Percentiles rank a stretch among this genome's conserved stretches.
These are phyloP conservation scores for Cladophialophora exuberans DNA, from an alignment of 2,329 filamentous ascomycete species.

Conservation along the genomic window DNA sequence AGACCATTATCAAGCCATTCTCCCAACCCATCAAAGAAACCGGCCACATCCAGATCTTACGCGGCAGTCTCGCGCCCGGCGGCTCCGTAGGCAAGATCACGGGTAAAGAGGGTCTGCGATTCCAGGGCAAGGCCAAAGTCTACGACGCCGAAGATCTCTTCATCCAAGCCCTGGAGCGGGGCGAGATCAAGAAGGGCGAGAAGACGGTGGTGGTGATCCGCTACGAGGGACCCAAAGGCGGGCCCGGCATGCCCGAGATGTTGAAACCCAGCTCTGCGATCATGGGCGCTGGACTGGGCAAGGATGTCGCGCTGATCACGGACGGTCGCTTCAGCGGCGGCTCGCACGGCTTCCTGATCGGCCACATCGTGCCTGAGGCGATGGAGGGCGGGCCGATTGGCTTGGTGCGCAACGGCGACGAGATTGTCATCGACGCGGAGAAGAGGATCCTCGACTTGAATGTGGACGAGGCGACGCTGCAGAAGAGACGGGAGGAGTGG, in stretches of 20 bases:
- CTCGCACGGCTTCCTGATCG: slow-evolving; percentile 83
- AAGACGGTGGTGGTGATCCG: slow-evolving; percentile 78
- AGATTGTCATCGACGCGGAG: slow-evolving; percentile 80
- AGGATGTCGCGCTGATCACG: slow-evolving; percentile 72
- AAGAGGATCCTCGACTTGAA: slow-evolving; percentile 68
- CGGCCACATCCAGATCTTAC: slow-evolving; percentile 74
- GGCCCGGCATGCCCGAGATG: slow-evolving; percentile 77
- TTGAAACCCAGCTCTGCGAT: slow-evolving; percentile 72
- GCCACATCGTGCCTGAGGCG: slow-evolving; percentile 85
- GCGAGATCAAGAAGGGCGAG: slow-evolving; percentile 73
- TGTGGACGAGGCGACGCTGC: slow-evolving; percentile 68
- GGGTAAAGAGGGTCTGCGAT: slow-evolving; percentile 71
- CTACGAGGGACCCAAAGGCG: slow-evolving; percentile 74
- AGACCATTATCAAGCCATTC: slow-evolving; percentile 69
- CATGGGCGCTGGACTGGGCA: slow-evolving; percentile 72
- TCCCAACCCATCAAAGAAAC: slow-evolving; percentile 71
- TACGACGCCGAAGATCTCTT: slow-evolving; percentile 73
- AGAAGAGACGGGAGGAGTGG: slow-evolving; percentile 62
- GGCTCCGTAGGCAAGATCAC: slow-evolving; percentile 77
- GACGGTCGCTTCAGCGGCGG: slow-evolving; percentile 80
- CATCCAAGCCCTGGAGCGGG: slow-evolving; percentile 66
- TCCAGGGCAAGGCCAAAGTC: slow-evolving; percentile 70
- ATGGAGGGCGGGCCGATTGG: slow-evolving; percentile 84
- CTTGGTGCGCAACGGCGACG: slow-evolving; percentile 78
- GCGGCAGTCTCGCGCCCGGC: slow-evolving; percentile 69